Evolutionary conservation across 2,329 filamentous ascomycete species (phyloP), one percentile per base, ranked within the genome.

Genomic region (Colletotrichum graminicola): DNA sequence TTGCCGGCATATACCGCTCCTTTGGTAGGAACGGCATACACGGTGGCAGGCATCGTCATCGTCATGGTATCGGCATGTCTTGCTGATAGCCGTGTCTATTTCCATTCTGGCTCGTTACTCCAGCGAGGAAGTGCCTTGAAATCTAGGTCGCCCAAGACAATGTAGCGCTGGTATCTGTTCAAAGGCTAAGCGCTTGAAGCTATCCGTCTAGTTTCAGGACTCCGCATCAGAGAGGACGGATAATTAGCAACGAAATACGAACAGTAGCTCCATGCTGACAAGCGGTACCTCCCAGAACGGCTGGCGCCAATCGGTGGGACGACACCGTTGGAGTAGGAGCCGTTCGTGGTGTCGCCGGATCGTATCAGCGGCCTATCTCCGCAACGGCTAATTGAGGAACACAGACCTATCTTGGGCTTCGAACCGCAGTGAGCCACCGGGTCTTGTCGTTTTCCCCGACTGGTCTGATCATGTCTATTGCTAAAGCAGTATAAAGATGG

Each of bases 151-250:
- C 26, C 49, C 43, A 39, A 67, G 51, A 55, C 57, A 51, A 14
- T 18, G 14, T 21, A 29, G 36, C 49, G 21, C 49, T 41, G 54
- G 49, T 56, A 23, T 18, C 43, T 67, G 26, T 66, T 16, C 52
- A 63, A 41, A 59, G 23, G 39, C 55, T 41, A 21, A 43, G 41
- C 49, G 39, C 62, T 54, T 45, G 23, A 26, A 71, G 47, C 41
- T 67, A 49, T 73, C 63, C 59, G 32, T 63, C 32, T 71, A 52
- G 67, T 71, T 73, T 67, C 71, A 74, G 67, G 47, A 55, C 62
- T 71, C 71, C 67, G 70, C 62, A 74, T 67, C 54, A 63, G 71
- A 71, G 67, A 64, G 57, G n/a, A n/a, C n/a, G n/a, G n/a, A n/a
- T 65, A 29, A 71, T 49, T 66, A 34, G 66, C 41, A 47, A 62